A percentile compares a stretch with the other conserved stretches of the same genome.
These are phyloP conservation scores for Magnaporthiopsis incrustans DNA, from an alignment of 2,329 filamentous ascomycete species.

Conservation along the genomic window DNA sequence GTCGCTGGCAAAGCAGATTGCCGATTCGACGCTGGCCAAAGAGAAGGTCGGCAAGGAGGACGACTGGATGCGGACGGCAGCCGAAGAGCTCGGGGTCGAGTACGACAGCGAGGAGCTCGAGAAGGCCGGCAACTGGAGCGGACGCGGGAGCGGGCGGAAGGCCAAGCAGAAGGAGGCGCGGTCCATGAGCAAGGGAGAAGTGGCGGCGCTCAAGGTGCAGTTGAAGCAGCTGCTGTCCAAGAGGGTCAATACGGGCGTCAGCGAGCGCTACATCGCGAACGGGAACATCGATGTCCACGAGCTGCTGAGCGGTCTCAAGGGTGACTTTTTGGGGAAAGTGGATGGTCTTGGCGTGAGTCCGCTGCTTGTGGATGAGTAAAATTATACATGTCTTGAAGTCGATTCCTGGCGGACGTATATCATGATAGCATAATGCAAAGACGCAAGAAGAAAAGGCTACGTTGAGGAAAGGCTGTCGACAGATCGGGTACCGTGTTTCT, in stretches of 20 bases:
- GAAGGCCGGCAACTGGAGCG: slow-evolving; percentile 50
- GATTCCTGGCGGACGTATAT: no score
- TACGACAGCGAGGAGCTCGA: slow-evolving; percentile 87
- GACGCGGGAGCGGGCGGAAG: slow-evolving; percentile 65
- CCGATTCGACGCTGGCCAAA: slow-evolving; percentile 76
- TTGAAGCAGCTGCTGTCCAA: slow-evolving; percentile 61
- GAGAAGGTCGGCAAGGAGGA: slow-evolving; percentile 80
- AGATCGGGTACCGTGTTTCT: no score
- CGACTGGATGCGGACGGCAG: slow-evolving; percentile 73
- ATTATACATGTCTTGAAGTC: neutral
- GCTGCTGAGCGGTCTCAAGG: slow-evolving; percentile 55
- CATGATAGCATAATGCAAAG: neutral
- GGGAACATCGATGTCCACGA: slow-evolving; percentile 77
- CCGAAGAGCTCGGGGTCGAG: slow-evolving; percentile 88
- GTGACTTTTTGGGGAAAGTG: slow-evolving; percentile 55
- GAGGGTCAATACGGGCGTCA: slow-evolving; percentile 80
- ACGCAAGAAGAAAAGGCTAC: neutral
- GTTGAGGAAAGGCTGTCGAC: no score
- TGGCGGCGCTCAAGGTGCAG: slow-evolving; percentile 62
- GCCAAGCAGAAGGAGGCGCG: slow-evolving; percentile 66
- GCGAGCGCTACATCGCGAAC: slow-evolving; percentile 76
- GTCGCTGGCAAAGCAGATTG: slow-evolving; percentile 75
- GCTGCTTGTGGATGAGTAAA: slow-evolving; percentile 1
- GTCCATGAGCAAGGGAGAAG: slow-evolving; percentile 62
- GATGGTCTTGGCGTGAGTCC: slow-evolving; percentile 27